Evolutionary conservation across 306 rosid genomes (phyloP), one percentile per base, ranked within the genome.

Genomic region (Rosa chinensis): DNA sequence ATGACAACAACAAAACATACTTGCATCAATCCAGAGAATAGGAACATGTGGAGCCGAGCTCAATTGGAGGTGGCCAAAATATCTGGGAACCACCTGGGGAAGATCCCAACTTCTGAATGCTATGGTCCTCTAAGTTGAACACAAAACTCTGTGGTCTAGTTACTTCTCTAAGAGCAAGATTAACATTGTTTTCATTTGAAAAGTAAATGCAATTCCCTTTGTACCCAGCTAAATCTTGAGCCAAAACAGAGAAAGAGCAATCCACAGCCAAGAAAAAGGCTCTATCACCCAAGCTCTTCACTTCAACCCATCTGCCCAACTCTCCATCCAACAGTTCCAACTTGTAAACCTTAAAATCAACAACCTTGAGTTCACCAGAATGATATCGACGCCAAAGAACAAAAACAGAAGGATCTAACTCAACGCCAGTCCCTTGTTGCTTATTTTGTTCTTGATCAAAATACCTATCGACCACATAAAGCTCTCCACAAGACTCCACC

Each of bases 401-500:
- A 11, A 55, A 52, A n/a, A 14, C 13, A 12, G 44, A 35, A 5
- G 12, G 5, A 55, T 21, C 25, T 10, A 32, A 25, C 53, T 16
- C 25, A 2, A 0, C 5, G 14, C 6, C 43, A 39, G 10, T 37
- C 2, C 4, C 59, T 10, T 17, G 16, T 17, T 35, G 72, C 44
- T 4, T 52, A 16, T 14, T 44, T 18, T 17, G 6, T 50, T 50
- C 74, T 49, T 75, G 18, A 77, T 76, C 87, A 12, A 75, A 56
- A 81, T 71, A 89, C 42, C 91, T 85, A 74, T 92, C 97, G 43
- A 92, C 85, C 17, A 94, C 90, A 59, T 82, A 89, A 10, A 94
- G 89, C 71, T 77, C 86, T 62, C 90, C 97, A 69, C 85, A 66
- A 4, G 88, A 87, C 66, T 92, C 99, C n/a, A 92, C 89, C 84